phyloP scores from a whole-genome alignment of 371 early-diverging fungal species.

The Parasitella parasitica region DNA sequence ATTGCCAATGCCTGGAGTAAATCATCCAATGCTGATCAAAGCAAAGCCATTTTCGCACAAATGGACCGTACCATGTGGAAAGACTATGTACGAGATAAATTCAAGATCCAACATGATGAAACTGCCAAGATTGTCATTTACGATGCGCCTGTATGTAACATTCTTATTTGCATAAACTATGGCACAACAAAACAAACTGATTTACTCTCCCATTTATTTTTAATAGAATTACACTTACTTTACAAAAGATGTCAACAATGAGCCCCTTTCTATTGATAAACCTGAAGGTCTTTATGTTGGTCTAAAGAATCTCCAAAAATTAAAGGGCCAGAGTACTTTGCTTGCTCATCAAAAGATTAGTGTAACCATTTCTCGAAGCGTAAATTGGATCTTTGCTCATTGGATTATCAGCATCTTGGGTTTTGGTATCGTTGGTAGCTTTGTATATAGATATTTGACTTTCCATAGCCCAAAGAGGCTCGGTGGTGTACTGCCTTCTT shows the following conservation, averaged over 20 bases:
- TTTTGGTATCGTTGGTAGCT: slow-evolving; percentile 20
- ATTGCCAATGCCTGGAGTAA: slow-evolving; percentile 13
- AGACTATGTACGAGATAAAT: slow-evolving; percentile 14
- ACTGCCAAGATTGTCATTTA: slow-evolving; percentile 16
- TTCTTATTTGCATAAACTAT: background rate
- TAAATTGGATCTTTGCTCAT: slow-evolving; percentile 17
- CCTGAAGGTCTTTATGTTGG: slow-evolving; percentile 11
- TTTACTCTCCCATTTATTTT: background rate
- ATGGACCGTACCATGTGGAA: slow-evolving; percentile 24
- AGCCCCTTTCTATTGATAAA: slow-evolving; percentile 1
- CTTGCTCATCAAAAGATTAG: slow-evolving; percentile 10
- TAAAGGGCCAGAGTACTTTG: slow-evolving; percentile 12
- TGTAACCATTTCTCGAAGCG: background rate
- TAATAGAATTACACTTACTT: slow-evolving; percentile 11
- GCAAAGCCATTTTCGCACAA: slow-evolving; percentile 16
- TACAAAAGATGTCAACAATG: background rate
- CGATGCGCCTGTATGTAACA: slow-evolving; percentile 16
- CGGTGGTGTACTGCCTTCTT: slow-evolving; percentile 15
- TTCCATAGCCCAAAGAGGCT: slow-evolving; percentile 15
- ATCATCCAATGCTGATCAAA: slow-evolving; percentile 1
- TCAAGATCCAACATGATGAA: slow-evolving; percentile 2
- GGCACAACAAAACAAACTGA: background rate
- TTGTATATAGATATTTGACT: slow-evolving; percentile 21
- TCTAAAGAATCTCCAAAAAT: slow-evolving; percentile 12
- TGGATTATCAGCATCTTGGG: slow-evolving; percentile 26